Percentiles rank a stretch among this genome's conserved stretches.
phyloP scores from a whole-genome alignment of 2,329 filamentous ascomycete species.

The Aspergillus brunneoviolaceus region DNA sequence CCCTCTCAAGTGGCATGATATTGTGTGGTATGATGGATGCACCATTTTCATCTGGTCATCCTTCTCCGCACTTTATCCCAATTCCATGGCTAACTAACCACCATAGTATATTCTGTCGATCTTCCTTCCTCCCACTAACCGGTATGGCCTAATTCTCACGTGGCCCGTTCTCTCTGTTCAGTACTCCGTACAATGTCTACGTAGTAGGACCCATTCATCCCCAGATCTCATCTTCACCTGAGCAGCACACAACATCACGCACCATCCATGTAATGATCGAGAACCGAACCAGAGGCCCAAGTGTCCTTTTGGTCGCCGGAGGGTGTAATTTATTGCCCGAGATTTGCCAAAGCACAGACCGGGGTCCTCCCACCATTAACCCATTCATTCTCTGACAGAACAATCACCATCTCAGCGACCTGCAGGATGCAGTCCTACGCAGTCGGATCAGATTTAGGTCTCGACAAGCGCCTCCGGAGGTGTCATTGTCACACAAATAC shows the following conservation, averaged over 20 bases:
- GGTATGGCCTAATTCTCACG: background rate
- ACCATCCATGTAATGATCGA: background rate
- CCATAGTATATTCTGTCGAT: background rate
- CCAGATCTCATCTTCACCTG: background rate
- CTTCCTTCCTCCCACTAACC: background rate
- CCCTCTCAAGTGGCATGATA: constrained; percentile 7
- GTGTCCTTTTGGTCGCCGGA: background rate
- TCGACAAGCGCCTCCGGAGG: background rate
- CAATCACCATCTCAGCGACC: background rate
- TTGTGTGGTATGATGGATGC: constrained; percentile 4
- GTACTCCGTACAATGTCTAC: background rate
- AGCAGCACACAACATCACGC: background rate
- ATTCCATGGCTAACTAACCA: background rate
- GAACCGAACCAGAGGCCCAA: background rate
- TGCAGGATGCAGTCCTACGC: constrained; percentile 11
- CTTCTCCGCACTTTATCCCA: constrained; percentile 3
- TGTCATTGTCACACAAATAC: constrained; percentile 4
- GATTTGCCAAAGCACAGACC: constrained; percentile 4
- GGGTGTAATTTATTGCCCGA: background rate
- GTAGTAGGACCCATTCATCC: background rate
- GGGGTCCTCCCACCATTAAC: background rate
- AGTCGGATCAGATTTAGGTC: constrained; percentile 5
- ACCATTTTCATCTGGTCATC: background rate
- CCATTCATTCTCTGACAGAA: background rate
- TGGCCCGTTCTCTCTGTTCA: background rate